Evolutionary conservation across 352 stramenopile species (phyloP).

Genomic region (Hyaloperonospora arabidopsidis): DNA sequence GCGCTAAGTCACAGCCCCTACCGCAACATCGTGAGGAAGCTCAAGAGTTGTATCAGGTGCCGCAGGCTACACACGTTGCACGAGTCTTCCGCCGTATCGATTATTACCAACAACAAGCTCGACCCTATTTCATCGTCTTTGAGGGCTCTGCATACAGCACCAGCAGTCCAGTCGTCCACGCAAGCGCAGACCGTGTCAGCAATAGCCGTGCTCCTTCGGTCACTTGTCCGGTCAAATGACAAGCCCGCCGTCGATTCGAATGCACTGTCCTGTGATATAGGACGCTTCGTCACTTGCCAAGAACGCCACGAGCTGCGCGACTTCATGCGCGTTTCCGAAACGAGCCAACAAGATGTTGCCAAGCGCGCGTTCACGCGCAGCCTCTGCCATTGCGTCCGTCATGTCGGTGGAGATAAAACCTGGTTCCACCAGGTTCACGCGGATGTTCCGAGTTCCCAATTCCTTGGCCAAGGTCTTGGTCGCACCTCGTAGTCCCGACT

Average conservation of each 20-base stretch:
- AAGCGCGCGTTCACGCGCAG: conserved; percentile 41
- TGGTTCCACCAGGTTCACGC: conserved; percentile 83
- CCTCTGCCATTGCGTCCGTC: conserved; percentile 51
- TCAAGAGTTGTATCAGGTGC: no score
- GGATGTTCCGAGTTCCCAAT: conserved; percentile 73
- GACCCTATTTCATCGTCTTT: not conserved
- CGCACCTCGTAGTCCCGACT: conserved; percentile 63
- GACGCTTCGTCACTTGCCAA: conserved; percentile 61
- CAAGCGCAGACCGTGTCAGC: conserved; percentile 1
- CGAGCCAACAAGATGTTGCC: conserved; percentile 50
- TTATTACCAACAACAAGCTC: no score
- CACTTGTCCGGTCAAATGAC: conserved; percentile 37
- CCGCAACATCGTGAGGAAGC: no score
- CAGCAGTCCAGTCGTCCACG: conserved; percentile 4
- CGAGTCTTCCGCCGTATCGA: no score
- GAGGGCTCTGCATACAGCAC: conserved; percentile 12
- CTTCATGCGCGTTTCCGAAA: conserved; percentile 58
- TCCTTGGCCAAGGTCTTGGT: conserved; percentile 81
- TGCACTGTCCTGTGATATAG: conserved; percentile 82
- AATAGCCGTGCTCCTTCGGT: not conserved
- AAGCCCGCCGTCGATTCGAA: conserved; percentile 73
- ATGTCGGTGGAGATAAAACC: conserved; percentile 83
- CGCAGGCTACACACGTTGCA: no score
- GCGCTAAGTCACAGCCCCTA: no score
- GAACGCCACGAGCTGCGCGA: conserved; percentile 75